Base-by-base conservation (phyloP, 148 eudicot genomes). In the Vaccinium myrtillus region DNA sequence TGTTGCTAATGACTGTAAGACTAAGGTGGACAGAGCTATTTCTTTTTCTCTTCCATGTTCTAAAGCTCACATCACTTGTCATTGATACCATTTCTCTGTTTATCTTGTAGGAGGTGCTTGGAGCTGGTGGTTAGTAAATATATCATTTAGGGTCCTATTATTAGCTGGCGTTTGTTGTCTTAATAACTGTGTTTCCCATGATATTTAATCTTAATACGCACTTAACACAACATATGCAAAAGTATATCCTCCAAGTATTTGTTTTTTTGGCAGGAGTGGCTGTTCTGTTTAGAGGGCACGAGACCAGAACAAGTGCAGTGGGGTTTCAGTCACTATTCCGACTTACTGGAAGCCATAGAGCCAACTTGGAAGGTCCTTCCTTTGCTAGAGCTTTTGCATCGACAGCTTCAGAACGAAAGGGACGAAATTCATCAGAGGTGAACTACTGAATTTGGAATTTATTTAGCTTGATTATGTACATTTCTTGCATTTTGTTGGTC, bases 331-430 rank as follows among this genome's bases (percentile, higher is more conserved):
- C 83, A 75, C 80, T 63, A 67, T 79, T 75, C 79, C 90, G 65
- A 61, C 87, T 80, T 75, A 49, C 82, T 39, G 58, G 39, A 63
- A 73, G 43, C 43, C 18, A 16, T 75, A 79, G 84, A 39, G 39
- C 39, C 53, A 65, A 56, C 30, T 14, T 48, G 36, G 55, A 75
- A 49, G 77, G 78, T 80, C 32, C 88, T 48, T 75, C 49, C 83
- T 83, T 70, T 36, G 80, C 71, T 48, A 85, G 90, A 76, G 67
- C 86, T 56, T 88, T 86, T 80, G 86, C 90, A 46, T 88, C 90
- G 58, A 85, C 84, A 71, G 58, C 87, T 58, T 81, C 87, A 43
- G 76, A 83, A 79, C 79, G 77, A 76, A 75, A 39, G 46, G n/a
- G 54, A 39, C 73, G 58, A 14, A 85, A 80, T 21, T n/a, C 83